Conservation (phyloP, 2,329 filamentous ascomycete genomes). For the Pseudopithomyces chartarum region DNA sequence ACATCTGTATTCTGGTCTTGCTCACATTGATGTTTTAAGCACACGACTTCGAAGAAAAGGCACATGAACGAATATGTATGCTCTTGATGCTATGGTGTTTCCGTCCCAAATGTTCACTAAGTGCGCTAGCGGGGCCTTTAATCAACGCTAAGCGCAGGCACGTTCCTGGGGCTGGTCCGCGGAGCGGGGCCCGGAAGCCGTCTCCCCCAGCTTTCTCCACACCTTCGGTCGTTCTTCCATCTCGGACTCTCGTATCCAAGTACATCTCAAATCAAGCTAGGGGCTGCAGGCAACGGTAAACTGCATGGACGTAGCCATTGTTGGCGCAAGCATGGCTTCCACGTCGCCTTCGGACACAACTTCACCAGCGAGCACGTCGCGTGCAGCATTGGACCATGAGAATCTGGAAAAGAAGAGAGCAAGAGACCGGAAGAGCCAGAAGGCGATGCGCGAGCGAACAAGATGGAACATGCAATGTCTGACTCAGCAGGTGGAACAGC, state of each 20-base stretch:
- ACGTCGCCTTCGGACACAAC: constrained; percentile 12
- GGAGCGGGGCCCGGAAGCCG: constrained; percentile 3
- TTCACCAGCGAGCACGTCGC: constrained; percentile 5
- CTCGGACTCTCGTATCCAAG: not conserved
- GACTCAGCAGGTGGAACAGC: constrained; percentile 24
- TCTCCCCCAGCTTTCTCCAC: constrained; percentile 9
- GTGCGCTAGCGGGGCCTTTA: not conserved
- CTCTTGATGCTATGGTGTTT: not conserved
- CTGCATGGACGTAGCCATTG: not conserved
- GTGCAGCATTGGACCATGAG: constrained; percentile 10
- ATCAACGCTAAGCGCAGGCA: not conserved
- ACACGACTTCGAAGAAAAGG: not conserved
- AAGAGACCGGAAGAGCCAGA: constrained; percentile 30
- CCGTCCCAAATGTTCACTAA: not conserved
- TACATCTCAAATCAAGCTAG: constrained; percentile 3
- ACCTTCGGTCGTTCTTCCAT: not conserved
- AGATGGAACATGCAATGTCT: constrained; percentile 29
- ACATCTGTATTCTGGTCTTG: no score
- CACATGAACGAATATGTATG: no score
- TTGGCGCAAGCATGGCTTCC: constrained; percentile 2
- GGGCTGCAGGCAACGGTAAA: not conserved
- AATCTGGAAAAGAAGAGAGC: constrained; percentile 25
- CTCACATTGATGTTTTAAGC: no score
- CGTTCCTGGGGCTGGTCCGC: not conserved
- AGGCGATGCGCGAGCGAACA: constrained; percentile 27